Percentiles rank a stretch among this genome's conserved stretches.
phyloP scores from a whole-genome alignment of 257 asterid genomes.

The Solanum sejunctum region DNA sequence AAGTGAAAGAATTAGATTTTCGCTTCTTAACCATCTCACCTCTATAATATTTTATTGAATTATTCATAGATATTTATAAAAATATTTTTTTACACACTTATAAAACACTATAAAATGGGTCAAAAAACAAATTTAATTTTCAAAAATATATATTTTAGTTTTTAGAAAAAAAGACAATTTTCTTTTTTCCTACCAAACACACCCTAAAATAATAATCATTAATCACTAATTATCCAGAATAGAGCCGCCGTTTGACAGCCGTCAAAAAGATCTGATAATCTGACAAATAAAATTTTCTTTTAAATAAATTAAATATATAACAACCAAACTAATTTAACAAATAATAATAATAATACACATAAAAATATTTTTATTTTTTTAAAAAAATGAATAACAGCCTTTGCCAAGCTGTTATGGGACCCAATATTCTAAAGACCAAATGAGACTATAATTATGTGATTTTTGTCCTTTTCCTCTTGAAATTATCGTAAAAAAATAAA shows the following conservation, averaged over 20 bases:
- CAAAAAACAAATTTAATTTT: no score
- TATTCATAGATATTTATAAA: no score
- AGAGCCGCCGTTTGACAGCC: background rate
- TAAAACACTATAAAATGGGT: no score
- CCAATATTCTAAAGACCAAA: background rate
- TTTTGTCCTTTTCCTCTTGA: background rate
- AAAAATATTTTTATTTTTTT: background rate
- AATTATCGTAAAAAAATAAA: background rate
- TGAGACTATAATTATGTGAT: background rate
- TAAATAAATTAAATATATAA: background rate
- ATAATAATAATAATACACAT: background rate
- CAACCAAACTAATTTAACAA: background rate
- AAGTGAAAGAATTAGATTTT: no score
- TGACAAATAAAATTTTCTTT: background rate
- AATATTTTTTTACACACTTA: no score
- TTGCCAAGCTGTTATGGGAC: background rate
- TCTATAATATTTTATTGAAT: no score
- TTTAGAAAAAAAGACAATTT: no score
- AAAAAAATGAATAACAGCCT: background rate
- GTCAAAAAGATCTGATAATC: background rate
- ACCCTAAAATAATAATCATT: background rate
- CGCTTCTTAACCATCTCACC: no score
- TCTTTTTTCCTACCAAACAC: no score
- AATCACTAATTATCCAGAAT: background rate
- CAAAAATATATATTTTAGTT: no score